phyloP scores from a whole-genome alignment of 2,329 filamentous ascomycete genomes.

The Trichoderma aggressivum region DNA sequence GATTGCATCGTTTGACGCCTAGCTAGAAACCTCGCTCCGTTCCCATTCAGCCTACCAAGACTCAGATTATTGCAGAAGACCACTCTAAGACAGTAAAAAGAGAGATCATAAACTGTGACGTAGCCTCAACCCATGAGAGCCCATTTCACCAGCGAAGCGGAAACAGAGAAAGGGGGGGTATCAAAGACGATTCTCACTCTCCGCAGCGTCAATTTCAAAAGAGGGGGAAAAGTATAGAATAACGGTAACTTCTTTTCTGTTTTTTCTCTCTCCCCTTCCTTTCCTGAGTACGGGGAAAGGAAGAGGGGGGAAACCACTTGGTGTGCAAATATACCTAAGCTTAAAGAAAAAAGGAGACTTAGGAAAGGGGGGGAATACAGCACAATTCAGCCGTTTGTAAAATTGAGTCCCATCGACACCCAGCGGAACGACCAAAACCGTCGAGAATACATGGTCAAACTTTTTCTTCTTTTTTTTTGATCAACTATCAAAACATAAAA shows the following conservation, averaged over 20 bases:
- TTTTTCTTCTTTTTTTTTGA: slow-evolving; percentile 24
- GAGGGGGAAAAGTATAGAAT: not conserved
- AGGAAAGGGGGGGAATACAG: not conserved
- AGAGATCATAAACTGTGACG: not conserved
- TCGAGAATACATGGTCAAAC: slow-evolving; percentile 30
- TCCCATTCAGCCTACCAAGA: not conserved
- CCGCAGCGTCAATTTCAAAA: not conserved
- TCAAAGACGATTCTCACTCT: not conserved
- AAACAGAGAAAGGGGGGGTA: not conserved
- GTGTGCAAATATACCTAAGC: not conserved
- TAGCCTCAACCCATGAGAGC: not conserved
- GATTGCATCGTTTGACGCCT: not conserved
- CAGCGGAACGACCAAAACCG: slow-evolving; percentile 19
- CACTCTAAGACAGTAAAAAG: not conserved
- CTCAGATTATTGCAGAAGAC: not conserved
- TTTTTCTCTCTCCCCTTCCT: not conserved
- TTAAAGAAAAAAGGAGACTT: not conserved
- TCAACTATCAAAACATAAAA: slow-evolving; percentile 31
- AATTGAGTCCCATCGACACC: slow-evolving; percentile 20
- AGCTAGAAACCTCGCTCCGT: not conserved
- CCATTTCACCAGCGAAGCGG: not conserved
- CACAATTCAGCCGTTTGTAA: slow-evolving; percentile 25
- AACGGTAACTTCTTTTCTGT: not conserved
- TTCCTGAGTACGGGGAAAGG: not conserved
- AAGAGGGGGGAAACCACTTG: not conserved